Evolutionary conservation across 208 protist species (phyloP).

Genomic region (Naegleria fowleri): DNA sequence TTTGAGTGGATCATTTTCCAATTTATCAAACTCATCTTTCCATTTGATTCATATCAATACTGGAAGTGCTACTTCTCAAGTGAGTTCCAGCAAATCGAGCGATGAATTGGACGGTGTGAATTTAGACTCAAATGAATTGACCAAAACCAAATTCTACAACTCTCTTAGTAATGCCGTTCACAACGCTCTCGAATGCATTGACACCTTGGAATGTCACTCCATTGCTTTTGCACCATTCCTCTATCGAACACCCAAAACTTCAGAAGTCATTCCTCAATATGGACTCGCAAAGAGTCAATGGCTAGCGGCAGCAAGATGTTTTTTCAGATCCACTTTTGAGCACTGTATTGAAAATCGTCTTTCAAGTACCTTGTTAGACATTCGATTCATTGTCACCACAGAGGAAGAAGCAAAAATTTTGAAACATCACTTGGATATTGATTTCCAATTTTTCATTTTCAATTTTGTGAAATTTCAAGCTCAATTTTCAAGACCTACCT

Average conservation of each 20-base stretch:
- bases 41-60: background rate
- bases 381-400: background rate
- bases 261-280: background rate
- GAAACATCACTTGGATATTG: background rate
- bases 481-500: background rate
- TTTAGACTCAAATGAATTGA: background rate
- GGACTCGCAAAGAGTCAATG: background rate
- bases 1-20: background rate
- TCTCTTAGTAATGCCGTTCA: background rate
- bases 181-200: background rate
- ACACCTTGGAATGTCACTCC: background rate
- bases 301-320: background rate
- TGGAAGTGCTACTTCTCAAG: background rate
- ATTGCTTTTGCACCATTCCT: background rate
- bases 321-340: conserved; percentile 2
- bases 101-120: background rate
- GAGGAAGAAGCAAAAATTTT: background rate
- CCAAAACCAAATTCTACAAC: background rate
- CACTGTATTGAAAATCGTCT: background rate
- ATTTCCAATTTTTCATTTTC: background rate
- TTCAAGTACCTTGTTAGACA: background rate
- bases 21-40: background rate
- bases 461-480: background rate
- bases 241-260: background rate
- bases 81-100: background rate